Base-by-base conservation (phyloP, 352 stramenopile species). In the Phytopythium mirpurense region DNA sequence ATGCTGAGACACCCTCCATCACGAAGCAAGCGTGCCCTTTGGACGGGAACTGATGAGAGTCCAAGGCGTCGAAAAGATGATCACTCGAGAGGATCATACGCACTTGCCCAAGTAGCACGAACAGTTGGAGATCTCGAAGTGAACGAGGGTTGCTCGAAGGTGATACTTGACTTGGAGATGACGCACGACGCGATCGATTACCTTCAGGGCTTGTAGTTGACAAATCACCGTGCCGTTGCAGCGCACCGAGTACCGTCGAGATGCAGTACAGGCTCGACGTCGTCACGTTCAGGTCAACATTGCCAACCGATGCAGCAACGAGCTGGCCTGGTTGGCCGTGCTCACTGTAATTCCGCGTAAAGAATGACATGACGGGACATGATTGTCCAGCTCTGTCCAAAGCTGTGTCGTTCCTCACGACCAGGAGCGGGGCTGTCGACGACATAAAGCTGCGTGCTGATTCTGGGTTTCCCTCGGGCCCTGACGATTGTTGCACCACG, bases 71-170 rank as follows among this genome's bases (percentile, higher is more conserved):
- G 40, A 65, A 65, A n/a, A 85, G 58, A 18, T 31, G 29, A 50
- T 80, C 67, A 19, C 60, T 72, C 35, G 73, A 67, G 11, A 88
- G 41, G 16, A 88, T 72, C 27, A 91, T 15, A 11, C 81, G 81
- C 19, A 83, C 10, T 62, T 76, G 63, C 4, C 74, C 72, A 16
- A 75, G 45, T 21, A 75, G 52, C 54, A 88, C 1, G 8, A 72
- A 84, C n/a, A 83, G 15, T 31, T 84, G 66, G 16, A 83, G 26
- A 57, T 62, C 18, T 37, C 14, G 26, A 5, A 46, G 40, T 12
- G 5, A 7, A 31, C 0, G 15, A 46, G 40, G 8, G 5, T 16
- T 12, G 12, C 21, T 31, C 21, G 11, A 18, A n/a, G 9, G 21
- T 5, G 6, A 12, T 3, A 11, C 5, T 31, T 46, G 40, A 9